These are phyloP conservation scores for Picocystis sp. DNA, from an alignment of 163 green algal genomes.

Conservation along the genomic window DNA sequence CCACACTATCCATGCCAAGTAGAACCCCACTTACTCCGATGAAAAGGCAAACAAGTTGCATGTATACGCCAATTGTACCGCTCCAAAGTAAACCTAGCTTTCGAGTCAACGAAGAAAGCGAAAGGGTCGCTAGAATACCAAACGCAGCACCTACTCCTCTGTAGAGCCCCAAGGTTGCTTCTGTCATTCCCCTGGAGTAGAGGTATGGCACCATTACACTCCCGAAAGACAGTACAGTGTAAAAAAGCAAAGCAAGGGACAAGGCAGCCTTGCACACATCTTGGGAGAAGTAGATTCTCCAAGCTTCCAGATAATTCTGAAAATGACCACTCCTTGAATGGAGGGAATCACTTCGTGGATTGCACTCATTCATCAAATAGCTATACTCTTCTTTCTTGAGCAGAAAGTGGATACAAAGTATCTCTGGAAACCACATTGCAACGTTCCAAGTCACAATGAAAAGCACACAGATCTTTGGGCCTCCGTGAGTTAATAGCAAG, in stretches of 20 bases:
- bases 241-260: constrained; percentile 55
- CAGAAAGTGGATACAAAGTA: constrained; percentile 2
- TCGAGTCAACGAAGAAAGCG: constrained; percentile 34
- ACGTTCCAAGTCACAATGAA: constrained; percentile 38
- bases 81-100: constrained; percentile 16
- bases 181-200: constrained; percentile 30
- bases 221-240: constrained; percentile 59
- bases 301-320: not conserved
- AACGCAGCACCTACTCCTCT: constrained; percentile 44
- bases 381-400: not conserved
- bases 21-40: constrained; percentile 7
- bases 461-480: constrained; percentile 20
- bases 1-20: not conserved
- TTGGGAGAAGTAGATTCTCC: constrained; percentile 38
- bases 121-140: constrained; percentile 41
- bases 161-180: constrained; percentile 35
- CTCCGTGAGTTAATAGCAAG: constrained; percentile 40
- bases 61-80: constrained; percentile 22
- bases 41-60: constrained; percentile 28
- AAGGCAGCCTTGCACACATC: constrained; percentile 27
- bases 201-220: constrained; percentile 73
- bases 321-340: not conserved
- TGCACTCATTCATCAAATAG: not conserved
- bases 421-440: constrained; percentile 36
- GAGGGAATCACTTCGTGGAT: not conserved